phyloP scores from a whole-genome alignment of 208 protist genomes.

The Balamuthia mandrillaris region DNA sequence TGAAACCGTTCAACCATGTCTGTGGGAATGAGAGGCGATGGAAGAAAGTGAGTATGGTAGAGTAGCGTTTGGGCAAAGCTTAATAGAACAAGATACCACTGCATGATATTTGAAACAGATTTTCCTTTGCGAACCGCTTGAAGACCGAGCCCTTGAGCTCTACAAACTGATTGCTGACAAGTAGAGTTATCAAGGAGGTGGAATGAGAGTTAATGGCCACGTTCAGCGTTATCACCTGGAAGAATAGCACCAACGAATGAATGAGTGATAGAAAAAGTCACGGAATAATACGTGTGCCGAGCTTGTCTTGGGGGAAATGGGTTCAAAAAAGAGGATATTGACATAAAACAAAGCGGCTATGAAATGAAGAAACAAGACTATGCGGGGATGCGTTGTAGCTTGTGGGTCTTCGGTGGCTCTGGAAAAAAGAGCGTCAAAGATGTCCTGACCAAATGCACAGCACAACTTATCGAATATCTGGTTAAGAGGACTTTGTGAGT shows the following conservation, averaged over 20 bases:
- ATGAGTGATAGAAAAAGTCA: conserved; percentile 54
- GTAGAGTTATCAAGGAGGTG: conserved; percentile 83
- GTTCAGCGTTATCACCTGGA: conserved; percentile 85
- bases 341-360: conserved; percentile 48
- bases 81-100: conserved; percentile 16
- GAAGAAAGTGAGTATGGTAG: not conserved
- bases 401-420: not conserved
- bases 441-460: conserved; percentile 83
- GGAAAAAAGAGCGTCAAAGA: conserved; percentile 79
- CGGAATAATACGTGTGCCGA: too few species aligned
- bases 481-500: not conserved
- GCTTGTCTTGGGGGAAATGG: too few species aligned
- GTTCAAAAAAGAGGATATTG: conserved; percentile 37
- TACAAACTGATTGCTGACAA: conserved; percentile 87
- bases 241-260: conserved; percentile 78
- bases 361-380: not conserved
- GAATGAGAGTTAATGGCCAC: conserved; percentile 87
- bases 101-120: conserved; percentile 79
- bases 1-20: conserved; percentile 87
- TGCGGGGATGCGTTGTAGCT: not conserved
- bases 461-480: conserved; percentile 82
- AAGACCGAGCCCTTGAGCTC: conserved; percentile 90
- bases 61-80: not conserved
- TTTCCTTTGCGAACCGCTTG: conserved; percentile 81
- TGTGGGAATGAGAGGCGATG: not conserved